Percentiles rank a stretch among this genome's conserved stretches.
These are phyloP conservation scores for Davidsoniella neocaledoniae DNA, from an alignment of 2,329 filamentous ascomycete genomes.

Conservation along the genomic window DNA sequence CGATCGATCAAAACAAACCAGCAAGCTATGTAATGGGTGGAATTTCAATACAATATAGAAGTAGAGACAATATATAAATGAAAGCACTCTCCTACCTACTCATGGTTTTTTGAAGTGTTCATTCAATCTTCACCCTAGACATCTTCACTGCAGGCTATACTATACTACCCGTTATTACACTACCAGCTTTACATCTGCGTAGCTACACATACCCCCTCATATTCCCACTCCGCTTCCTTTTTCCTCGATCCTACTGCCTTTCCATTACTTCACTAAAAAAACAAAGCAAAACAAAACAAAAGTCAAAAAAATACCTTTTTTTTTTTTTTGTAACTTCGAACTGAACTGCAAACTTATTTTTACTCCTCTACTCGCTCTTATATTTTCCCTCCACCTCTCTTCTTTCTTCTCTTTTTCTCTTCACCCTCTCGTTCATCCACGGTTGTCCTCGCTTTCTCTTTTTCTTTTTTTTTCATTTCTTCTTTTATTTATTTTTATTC, in stretches of 20 bases:
- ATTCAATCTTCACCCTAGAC: neutral
- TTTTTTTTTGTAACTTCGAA: too few species aligned
- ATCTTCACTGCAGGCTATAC: neutral
- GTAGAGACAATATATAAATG: too few species aligned
- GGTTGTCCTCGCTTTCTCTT: neutral
- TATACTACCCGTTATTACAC: neutral
- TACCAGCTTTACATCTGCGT: neutral
- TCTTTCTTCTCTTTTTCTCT: slow-evolving; percentile 1
- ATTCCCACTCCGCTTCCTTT: neutral
- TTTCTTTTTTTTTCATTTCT: neutral
- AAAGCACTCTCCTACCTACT: neutral
- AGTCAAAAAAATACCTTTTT: too few species aligned
- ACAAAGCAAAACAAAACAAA: neutral
- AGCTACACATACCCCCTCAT: neutral
- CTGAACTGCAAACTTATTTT: slow-evolving; percentile 2
- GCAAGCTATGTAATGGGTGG: too few species aligned
- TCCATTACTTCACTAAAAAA: neutral
- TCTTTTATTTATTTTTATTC: neutral
- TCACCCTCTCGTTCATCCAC: neutral
- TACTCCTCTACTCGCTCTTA: slow-evolving; percentile 2
- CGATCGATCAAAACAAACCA: too few species aligned
- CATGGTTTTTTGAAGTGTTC: neutral
- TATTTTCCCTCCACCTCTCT: slow-evolving; percentile 5
- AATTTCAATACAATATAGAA: too few species aligned
- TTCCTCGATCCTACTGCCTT: neutral